These are phyloP conservation scores for Scenedesmus sp. DNA, from an alignment of 163 green algal species.

Conservation along the genomic window DNA sequence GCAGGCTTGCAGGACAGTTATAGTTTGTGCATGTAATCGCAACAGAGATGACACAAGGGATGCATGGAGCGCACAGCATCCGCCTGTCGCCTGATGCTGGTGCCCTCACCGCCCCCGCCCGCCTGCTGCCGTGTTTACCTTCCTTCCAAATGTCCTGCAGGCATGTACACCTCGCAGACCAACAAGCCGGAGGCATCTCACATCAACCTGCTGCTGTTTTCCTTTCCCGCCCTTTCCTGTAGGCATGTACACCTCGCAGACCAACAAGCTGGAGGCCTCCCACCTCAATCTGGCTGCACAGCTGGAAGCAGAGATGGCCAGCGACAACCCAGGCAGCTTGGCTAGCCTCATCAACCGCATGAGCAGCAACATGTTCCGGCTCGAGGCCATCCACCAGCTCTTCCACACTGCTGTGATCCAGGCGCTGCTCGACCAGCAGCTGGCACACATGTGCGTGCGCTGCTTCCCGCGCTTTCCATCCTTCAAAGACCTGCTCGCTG, in stretches of 20 bases:
- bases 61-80: too few species aligned
- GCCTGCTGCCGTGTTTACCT: too few species aligned
- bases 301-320: not conserved
- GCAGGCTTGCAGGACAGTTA: too few species aligned
- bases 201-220: not conserved
- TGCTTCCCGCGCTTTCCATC: conserved; percentile 45
- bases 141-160: not conserved
- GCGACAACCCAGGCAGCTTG: not conserved
- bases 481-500: conserved; percentile 29
- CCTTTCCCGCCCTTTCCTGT: not conserved
- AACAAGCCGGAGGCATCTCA: not conserved
- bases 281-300: not conserved
- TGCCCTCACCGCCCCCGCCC: too few species aligned
- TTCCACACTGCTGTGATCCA: conserved; percentile 15
- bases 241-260: conserved; percentile 29
- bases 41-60: too few species aligned
- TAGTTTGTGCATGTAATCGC: too few species aligned
- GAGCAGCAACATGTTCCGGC: conserved; percentile 25
- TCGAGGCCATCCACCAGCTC: conserved; percentile 40
- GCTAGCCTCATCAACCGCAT: not conserved
- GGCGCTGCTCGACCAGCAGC: conserved; percentile 33
- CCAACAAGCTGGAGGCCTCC: not conserved
- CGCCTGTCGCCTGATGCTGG: too few species aligned
- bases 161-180: conserved; percentile 3
- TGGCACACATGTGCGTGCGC: conserved; percentile 46